These are phyloP conservation scores for Colletotrichum truncatum DNA, from an alignment of 2,329 filamentous ascomycete species.

Conservation along the genomic window DNA sequence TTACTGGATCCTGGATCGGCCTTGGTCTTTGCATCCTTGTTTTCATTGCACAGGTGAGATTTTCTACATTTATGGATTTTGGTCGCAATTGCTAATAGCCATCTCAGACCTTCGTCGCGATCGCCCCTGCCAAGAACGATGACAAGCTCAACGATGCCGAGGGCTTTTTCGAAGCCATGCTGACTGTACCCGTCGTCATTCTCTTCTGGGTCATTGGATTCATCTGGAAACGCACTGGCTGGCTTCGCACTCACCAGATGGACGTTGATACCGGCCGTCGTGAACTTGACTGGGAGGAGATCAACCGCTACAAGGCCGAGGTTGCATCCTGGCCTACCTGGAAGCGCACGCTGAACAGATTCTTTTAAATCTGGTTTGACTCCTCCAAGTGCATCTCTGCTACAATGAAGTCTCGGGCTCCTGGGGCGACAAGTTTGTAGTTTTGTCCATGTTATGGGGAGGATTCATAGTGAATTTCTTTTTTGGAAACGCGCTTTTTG, in stretches of 20 bases:
- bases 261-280: conserved; percentile 32
- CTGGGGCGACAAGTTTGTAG: not conserved
- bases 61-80: not conserved
- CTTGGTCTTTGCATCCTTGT: conserved; percentile 65
- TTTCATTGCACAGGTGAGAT: conserved; percentile 58
- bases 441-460: not conserved
- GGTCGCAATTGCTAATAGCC: not conserved
- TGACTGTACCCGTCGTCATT: conserved; percentile 28
- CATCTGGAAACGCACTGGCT: conserved; percentile 31
- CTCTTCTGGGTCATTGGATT: conserved; percentile 29
- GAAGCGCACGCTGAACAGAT: conserved; percentile 22
- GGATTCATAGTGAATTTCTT: not conserved
- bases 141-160: conserved; percentile 11
- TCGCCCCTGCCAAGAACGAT: conserved; percentile 40
- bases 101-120: conserved; percentile 53
- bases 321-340: conserved; percentile 23
- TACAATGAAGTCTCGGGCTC: too few species aligned
- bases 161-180: conserved; percentile 31
- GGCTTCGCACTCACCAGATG: conserved; percentile 32
- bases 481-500: not conserved
- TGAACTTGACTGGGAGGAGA: conserved; percentile 32
- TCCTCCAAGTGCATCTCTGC: not conserved
- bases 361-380: conserved; percentile 3
- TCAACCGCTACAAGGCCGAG: conserved; percentile 24
- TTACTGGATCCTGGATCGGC: conserved; percentile 72